Evolutionary conservation across 176 grass and related monocot genomes (phyloP), one percentile per base, ranked within the genome.

Genomic region (Aegilops sharonensis): DNA sequence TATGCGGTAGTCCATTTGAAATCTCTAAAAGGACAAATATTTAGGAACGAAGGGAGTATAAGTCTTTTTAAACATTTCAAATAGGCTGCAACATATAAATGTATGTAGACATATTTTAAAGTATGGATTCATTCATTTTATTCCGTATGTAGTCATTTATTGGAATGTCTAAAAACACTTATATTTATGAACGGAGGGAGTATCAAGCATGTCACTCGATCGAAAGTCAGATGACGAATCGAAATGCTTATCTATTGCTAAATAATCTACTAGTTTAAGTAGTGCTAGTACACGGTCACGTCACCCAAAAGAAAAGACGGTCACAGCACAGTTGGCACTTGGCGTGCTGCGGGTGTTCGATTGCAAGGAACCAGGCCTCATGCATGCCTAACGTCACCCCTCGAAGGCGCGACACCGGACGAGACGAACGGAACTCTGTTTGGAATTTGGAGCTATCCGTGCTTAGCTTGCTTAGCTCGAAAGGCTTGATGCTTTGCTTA

Each of bases 331-430:
- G 78, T 79, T 35, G 72, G 74, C 84, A 73, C 24, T 65, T 79
- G 89, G 73, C 89, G 10, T 40, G 29, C 61, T 57, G 54, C 40
- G 4, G 37, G 50, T 34, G 7, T 81, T 29, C 25, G 31, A 63
- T 56, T 15, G 18, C 23, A 0, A 61, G 40, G 45, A 68, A 29
- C 11, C 31, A 32, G 31, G 4, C 17, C 4, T 4, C 20, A 3
- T 11, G 27, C 43, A 64, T 43, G 43, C 56, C 89, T 75, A 80
- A 75, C 56, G 30, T 30, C 78, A 12, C 14, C 45, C 83, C 31
- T 32, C 3, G 31, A n/a, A 60, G 59, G 59, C 13, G 25, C 40
- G 80, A 32, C 80, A 21, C 10, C 13, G 1, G 24, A 43, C 5
- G 3, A 45, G 43, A 86, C 66, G 34, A 84, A 1, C 34, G n/a